Evolutionary conservation across 164 flowering plant species (phyloP), one percentile per base, ranked within the genome.

Genomic region (Tetracentron sinense): DNA sequence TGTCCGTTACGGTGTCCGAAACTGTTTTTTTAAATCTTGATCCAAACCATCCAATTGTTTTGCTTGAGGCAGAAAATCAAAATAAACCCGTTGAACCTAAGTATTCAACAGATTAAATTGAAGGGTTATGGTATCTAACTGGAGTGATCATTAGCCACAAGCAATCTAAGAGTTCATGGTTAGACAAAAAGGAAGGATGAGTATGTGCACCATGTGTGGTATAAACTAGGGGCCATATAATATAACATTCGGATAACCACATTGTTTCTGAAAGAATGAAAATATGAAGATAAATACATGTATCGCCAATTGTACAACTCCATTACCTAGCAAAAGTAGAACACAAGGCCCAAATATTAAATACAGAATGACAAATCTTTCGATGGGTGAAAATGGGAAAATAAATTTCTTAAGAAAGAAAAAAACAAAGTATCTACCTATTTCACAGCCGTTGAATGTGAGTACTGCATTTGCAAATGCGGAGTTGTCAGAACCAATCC

Each of bases 381-480:
- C 22, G 2, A 35, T 38, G 14, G 44, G 14, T 8, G 44, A 38
- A 38, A 3, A 38, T 38, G 33, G 11, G 12, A 38, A 10, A 38
- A 58, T 0, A 15, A 33, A 33, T 16, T 23, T 6, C 6, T 17
- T 17, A 42, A 15, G 25, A 11, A 42, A 26, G 1, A 44, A 1
- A 46, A 19, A n/a, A 11, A 1, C 25, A 8, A 1, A 1, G 38
- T 23, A 26, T 49, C 15, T 76, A 90, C 96, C 98, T 79, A 84
- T 86, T 60, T 91, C 89, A 70, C 91, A 89, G 52, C 71, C 69
- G 75, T 86, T 89, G 63, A 81, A 86, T 33, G 93, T 89, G 52
- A 94, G 73, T 44, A 88, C 81, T 61, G 81, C 77, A 78, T 91
- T 94, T 65, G 89, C 80, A 78, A 91, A 94, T 17, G 97, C 96